Base-by-base conservation (phyloP, 176 grass and related monocot genomes). In the Tuctoria greenei region DNA sequence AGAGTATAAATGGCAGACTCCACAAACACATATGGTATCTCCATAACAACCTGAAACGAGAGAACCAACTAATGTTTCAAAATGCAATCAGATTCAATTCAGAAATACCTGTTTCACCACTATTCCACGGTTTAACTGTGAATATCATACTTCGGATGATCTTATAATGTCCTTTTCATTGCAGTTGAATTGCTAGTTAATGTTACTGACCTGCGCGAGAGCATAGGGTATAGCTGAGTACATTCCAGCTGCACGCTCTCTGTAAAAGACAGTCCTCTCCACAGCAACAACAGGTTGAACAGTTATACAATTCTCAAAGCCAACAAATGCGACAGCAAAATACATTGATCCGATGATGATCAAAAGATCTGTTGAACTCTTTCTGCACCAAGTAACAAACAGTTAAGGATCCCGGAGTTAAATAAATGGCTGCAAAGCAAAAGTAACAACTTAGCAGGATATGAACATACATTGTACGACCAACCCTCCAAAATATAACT, bases 181-280 rank as follows among this genome's bases (percentile, higher is more conserved):
- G 67, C 9, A 82, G 67, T 79, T 64, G n/a, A 83, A 64, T 47
- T 61, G 59, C 12, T 64, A 69, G 50, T 72, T 24, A 40, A 67
- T 69, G 50, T 64, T 63, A 61, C 90, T 65, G 69, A 89, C 90
- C 90, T 93, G 90, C 52, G 90, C 69, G 5, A 93, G 43, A 25
- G 90, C 90, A 78, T 93, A 93, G n/a, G 90, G 86, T 80, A 93
- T 81, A 72, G 90, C 90, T 13, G 90, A 93, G 72, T 89, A 93
- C 90, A 93, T 89, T 73, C 90, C 90, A 41, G 90, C 86, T 43
- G 90, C 90, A 43, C 38, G 63, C 68, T 93, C 90, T 64, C 90
- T 85, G 74, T 93, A 93, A 75, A 89, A 93, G 7, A 93, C 86
- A 3, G 90, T 89, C 74, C 90, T 89, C 75, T 93, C 90, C 38